These are phyloP conservation scores for Mycosarcoma mackinlayi DNA, from an alignment of 1,284 basidiomycete genomes.

Conservation along the genomic window DNA sequence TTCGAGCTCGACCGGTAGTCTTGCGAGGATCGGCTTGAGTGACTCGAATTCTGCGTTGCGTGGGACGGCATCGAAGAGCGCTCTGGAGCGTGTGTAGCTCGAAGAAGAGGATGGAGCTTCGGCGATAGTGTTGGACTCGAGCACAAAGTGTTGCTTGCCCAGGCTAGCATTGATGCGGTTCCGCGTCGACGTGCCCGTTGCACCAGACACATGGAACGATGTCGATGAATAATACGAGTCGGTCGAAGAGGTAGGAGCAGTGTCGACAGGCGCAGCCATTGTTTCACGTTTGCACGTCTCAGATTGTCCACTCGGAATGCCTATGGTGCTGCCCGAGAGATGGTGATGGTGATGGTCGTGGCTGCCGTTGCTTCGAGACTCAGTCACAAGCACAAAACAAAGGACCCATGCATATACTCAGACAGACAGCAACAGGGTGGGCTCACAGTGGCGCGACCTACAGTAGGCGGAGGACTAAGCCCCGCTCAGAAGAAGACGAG, in stretches of 20 bases:
- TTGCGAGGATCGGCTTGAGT: slow-evolving; percentile 54
- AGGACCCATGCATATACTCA: no score
- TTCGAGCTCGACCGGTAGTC: slow-evolving; percentile 29
- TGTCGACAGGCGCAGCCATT: neutral
- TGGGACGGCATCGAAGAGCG: slow-evolving; percentile 48
- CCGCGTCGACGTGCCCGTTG: slow-evolving; percentile 17
- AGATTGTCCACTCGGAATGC: no score
- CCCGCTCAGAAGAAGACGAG: neutral
- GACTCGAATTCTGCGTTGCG: slow-evolving; percentile 45
- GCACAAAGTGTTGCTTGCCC: slow-evolving; percentile 38
- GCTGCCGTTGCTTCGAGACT: no score
- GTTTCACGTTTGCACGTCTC: no score
- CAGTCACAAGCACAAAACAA: no score
- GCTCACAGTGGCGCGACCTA: no score
- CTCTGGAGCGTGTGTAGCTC: neutral
- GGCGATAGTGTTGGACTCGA: slow-evolving; percentile 13
- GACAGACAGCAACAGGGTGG: no score
- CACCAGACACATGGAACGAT: slow-evolving; percentile 14
- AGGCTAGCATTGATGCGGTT: slow-evolving; percentile 25
- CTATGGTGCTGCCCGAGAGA: no score
- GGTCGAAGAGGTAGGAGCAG: neutral
- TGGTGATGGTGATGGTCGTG: neutral
- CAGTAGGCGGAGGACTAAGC: neutral
- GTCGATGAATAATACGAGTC: neutral
- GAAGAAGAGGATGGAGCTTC: slow-evolving; percentile 6